These are phyloP conservation scores for Scedosporium apiospermum DNA, from an alignment of 2,329 filamentous ascomycete genomes.

Conservation along the genomic window DNA sequence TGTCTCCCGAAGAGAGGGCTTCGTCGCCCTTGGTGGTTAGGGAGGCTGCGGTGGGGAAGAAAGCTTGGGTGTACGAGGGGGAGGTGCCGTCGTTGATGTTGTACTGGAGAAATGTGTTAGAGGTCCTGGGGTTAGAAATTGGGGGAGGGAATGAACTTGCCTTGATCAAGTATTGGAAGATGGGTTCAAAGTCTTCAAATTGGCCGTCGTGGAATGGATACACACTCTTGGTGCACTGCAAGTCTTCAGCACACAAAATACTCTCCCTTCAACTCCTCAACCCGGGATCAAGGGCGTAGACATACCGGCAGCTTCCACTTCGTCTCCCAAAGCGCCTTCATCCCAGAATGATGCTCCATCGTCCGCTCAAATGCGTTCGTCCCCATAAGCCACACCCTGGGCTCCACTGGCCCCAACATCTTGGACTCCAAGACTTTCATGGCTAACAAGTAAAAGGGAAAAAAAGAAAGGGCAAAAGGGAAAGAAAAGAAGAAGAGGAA, in stretches of 20 bases:
- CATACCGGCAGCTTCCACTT: slow-evolving; percentile 63
- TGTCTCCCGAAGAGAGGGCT: slow-evolving; percentile 36
- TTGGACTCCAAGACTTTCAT: background rate
- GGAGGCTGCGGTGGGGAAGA: slow-evolving; percentile 50
- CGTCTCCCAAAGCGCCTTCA: slow-evolving; percentile 60
- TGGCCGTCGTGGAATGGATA: slow-evolving; percentile 68
- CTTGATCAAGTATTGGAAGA: slow-evolving; percentile 54
- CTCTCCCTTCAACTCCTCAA: background rate
- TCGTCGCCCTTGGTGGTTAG: slow-evolving; percentile 44
- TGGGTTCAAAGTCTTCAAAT: slow-evolving; percentile 58
- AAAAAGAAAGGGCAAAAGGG: background rate
- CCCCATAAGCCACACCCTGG: slow-evolving; percentile 32
- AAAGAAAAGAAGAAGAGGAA: background rate
- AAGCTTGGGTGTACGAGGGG: slow-evolving; percentile 53
- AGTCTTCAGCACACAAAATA: background rate
- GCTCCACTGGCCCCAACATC: background rate
- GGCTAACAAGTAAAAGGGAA: too few species aligned
- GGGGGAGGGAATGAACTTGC: slow-evolving; percentile 19
- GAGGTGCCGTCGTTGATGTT: slow-evolving; percentile 57
- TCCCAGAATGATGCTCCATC: slow-evolving; percentile 50
- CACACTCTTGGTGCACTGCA: slow-evolving; percentile 48
- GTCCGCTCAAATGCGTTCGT: slow-evolving; percentile 27
- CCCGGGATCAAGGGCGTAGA: background rate
- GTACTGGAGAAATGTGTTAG: slow-evolving; percentile 21
- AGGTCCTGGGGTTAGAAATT: too few species aligned